Evolutionary conservation across 2,329 filamentous ascomycete species (phyloP).

Genomic region (Corniculantispora saksenae): DNA sequence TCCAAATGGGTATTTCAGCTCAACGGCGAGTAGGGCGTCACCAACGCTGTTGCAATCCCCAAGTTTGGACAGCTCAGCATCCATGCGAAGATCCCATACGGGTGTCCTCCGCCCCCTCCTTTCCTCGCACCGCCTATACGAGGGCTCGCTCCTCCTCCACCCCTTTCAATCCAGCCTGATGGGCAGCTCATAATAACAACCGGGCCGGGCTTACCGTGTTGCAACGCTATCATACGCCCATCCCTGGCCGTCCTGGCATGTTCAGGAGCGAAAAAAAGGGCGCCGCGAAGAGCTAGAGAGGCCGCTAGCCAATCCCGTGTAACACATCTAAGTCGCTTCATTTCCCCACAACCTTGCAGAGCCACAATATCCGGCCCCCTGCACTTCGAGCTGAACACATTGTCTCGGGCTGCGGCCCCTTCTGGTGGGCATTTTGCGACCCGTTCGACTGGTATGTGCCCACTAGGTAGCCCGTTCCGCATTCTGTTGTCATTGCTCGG

Average conservation of each 20-base stretch:
- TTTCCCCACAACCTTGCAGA: slow-evolving; percentile 13
- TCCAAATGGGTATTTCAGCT: too few relatives aligned
- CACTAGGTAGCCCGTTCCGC: too few relatives aligned
- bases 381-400: too few relatives aligned
- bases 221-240: too few relatives aligned
- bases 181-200: background rate
- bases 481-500: too few relatives aligned
- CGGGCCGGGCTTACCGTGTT: background rate
- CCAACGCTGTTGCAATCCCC: too few relatives aligned
- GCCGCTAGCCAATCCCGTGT: slow-evolving; percentile 9
- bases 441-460: too few relatives aligned
- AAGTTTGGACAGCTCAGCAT: background rate
- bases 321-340: slow-evolving; percentile 11
- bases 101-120: too few relatives aligned
- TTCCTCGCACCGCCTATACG: background rate
- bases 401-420: too few relatives aligned
- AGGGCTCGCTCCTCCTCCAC: too few relatives aligned
- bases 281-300: background rate
- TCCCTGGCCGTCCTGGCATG: background rate
- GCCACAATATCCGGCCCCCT: background rate
- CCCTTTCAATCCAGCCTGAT: background rate
- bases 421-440: too few relatives aligned
- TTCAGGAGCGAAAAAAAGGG: background rate
- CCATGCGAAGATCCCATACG: background rate
- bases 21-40: too few relatives aligned